These are phyloP conservation scores for Grigorovia yakushimaensis DNA, from an alignment of 805 yeast species.

Conservation along the genomic window DNA sequence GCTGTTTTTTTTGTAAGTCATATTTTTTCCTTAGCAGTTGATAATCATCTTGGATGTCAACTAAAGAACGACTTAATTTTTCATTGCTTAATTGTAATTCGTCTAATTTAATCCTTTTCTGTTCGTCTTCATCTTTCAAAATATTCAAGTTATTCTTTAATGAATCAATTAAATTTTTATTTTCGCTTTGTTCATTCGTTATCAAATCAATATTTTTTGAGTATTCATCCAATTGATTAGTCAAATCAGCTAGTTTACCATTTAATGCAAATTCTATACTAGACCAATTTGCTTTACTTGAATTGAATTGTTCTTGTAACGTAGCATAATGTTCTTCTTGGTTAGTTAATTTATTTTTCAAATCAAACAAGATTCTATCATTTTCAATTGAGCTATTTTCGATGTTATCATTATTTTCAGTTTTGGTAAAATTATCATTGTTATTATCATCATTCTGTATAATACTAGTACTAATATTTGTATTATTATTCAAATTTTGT, in stretches of 20 bases:
- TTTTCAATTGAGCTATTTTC: neutral
- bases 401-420: neutral
- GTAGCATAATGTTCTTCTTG: conserved; percentile 26
- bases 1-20: conserved; percentile 18
- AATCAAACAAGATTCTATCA: neutral
- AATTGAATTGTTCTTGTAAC: conserved; percentile 60
- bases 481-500: no score
- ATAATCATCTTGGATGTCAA: conserved; percentile 22
- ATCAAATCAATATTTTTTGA: conserved; percentile 1
- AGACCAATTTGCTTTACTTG: conserved; percentile 77
- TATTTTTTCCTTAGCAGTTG: conserved; percentile 18
- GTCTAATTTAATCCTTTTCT: conserved; percentile 11
- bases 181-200: conserved; percentile 6
- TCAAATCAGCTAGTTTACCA: conserved; percentile 29
- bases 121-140: neutral
- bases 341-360: neutral
- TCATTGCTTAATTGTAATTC: conserved; percentile 21
- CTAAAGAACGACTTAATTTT: conserved; percentile 11
- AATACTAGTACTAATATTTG: no score
- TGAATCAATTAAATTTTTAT: neutral
- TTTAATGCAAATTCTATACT: conserved; percentile 60
- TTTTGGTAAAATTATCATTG: conserved; percentile 2
- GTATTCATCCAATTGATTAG: neutral
- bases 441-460: neutral
- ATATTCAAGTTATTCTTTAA: conserved; percentile 5